phyloP scores from a whole-genome alignment of 345 rosid genomes.

The Aethionema arabicum region DNA sequence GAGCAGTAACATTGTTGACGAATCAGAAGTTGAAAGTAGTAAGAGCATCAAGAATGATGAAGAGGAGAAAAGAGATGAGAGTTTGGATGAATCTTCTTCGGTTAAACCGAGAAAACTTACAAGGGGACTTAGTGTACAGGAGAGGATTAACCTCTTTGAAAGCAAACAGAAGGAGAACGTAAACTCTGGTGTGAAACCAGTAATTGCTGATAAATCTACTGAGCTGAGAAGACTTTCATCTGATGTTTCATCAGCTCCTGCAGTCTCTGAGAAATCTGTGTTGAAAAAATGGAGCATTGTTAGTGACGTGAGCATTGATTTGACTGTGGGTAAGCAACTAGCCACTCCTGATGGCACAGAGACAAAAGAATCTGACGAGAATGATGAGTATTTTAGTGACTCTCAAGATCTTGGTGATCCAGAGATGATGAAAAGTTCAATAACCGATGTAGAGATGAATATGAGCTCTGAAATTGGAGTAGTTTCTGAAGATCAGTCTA shows the following conservation, averaged over 20 bases:
- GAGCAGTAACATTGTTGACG: slow-evolving; percentile 55
- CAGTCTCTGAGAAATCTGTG: slow-evolving; percentile 64
- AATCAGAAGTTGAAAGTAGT: slow-evolving; percentile 22
- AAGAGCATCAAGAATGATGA: slow-evolving; percentile 33
- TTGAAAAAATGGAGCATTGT: slow-evolving; percentile 95
- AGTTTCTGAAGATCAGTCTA: neutral
- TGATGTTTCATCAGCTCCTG: slow-evolving; percentile 55
- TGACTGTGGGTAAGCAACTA: slow-evolving; percentile 61
- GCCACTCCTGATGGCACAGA: slow-evolving; percentile 38
- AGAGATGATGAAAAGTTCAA: slow-evolving; percentile 26
- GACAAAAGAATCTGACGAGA: slow-evolving; percentile 26
- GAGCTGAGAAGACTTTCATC: slow-evolving; percentile 82
- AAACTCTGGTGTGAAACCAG: slow-evolving; percentile 59
- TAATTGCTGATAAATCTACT: slow-evolving; percentile 48
- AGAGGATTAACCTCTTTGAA: slow-evolving; percentile 89
- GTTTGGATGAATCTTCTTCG: slow-evolving; percentile 38
- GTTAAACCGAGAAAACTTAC: slow-evolving; percentile 48
- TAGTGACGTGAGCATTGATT: slow-evolving; percentile 94
- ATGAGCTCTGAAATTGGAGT: neutral
- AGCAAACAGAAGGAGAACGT: slow-evolving; percentile 72
- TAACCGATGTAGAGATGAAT: neutral
- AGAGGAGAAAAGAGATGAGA: slow-evolving; percentile 49
- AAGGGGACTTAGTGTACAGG: slow-evolving; percentile 94
- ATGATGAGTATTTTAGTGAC: slow-evolving; percentile 53
- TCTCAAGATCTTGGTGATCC: slow-evolving; percentile 30